Evolutionary conservation across 2,329 filamentous ascomycete genomes (phyloP), one percentile per base, ranked within the genome.

Genomic region (Fusarium metavorans): DNA sequence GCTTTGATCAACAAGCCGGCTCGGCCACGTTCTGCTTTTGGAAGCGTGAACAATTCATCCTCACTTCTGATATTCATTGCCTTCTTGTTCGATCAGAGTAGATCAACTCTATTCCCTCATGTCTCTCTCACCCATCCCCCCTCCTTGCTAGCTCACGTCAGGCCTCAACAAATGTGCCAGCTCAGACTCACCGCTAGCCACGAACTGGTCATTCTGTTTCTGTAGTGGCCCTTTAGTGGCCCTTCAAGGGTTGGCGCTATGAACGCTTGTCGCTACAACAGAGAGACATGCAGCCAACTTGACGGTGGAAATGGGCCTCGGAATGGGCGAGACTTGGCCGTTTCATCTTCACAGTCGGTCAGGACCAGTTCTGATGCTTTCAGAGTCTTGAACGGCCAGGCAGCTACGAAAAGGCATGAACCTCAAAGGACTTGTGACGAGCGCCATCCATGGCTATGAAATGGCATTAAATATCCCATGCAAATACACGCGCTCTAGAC

Each of bases 141-240:
- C 18, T 39, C 59, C 43, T 50, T n/a, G 25, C 41, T 60, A 71
- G 43, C 48, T 61, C 34, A 34, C 30, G 52, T 71, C 41, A 59
- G 72, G 72, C 62, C 66, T 74, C 68, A 75, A 75, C 65, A 64
- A 67, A 57, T 60, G 39, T 37, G 45, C 37, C 69, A 69, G 18
- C n/a, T 73, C 60, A 69, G 50, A 71, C 75, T 73, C 76, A 78
- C 76, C 76, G 76, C 73, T 66, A 69, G 56, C 67, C 68, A 65
- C 23, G 52, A 43, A 68, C 56, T 43, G 58, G n/a, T 9, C 43
- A 57, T 57, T 34, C 18, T 64, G 27, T 37, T 56, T 54, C 48
- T 67, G 37, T 64, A 67, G 66, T 73, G 66, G 66, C 61, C 52
- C 30, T 64, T 58, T 74, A 62, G 72, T 67, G 72, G 67, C 72